These are phyloP conservation scores for Nicotiana knightiana DNA, from an alignment of 257 asterid genomes.

Conservation along the genomic window DNA sequence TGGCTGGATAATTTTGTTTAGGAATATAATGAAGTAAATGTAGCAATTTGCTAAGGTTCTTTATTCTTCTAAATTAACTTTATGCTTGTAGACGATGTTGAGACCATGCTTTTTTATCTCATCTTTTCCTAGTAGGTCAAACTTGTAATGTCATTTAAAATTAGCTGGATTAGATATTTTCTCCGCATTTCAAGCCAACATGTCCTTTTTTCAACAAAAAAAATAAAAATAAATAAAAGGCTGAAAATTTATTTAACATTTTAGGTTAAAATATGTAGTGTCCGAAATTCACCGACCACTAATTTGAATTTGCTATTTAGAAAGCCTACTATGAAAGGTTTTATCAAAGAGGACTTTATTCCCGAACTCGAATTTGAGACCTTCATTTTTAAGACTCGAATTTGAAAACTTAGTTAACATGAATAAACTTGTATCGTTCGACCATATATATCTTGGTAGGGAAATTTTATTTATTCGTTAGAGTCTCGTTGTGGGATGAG, in stretches of 20 bases:
- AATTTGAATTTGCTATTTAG: no score
- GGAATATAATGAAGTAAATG: background rate
- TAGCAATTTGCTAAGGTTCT: conserved; percentile 4
- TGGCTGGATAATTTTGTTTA: background rate
- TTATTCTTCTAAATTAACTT: background rate
- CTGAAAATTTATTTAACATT: background rate
- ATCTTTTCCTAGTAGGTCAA: background rate
- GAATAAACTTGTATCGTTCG: no score
- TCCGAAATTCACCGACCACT: no score
- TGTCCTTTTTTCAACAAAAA: background rate
- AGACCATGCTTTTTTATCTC: background rate
- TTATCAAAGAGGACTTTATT: no score
- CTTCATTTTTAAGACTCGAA: no score
- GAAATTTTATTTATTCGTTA: no score
- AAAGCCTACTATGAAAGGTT: no score
- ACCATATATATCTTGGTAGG: no score
- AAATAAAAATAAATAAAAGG: background rate
- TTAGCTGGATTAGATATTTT: background rate
- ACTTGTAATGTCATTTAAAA: background rate
- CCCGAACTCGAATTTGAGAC: no score
- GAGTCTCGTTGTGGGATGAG: no score
- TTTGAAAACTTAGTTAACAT: no score
- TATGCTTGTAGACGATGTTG: background rate
- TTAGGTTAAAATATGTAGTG: no score
- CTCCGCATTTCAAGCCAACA: background rate